These are phyloP conservation scores for Rutstroemia sp. DNA, from an alignment of 2,329 filamentous ascomycete genomes.

Conservation along the genomic window DNA sequence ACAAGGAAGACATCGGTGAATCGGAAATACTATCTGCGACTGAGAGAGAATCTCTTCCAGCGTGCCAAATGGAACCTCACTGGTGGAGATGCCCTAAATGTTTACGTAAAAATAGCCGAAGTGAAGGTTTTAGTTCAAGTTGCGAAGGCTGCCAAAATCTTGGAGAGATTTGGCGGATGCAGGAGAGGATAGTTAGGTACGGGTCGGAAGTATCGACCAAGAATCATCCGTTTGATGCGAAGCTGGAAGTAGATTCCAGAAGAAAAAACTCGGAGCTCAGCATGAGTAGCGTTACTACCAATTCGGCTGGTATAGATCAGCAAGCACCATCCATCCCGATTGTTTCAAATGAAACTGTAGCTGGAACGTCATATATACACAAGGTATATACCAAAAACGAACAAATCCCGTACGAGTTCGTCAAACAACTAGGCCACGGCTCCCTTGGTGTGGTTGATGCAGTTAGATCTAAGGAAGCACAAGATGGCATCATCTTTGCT, in stretches of 20 bases:
- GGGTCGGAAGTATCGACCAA: background rate
- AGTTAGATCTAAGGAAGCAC: conserved; percentile 1
- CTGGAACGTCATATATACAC: conserved; percentile 6
- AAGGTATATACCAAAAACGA: conserved; percentile 10
- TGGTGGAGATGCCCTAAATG: background rate
- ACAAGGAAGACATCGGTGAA: background rate
- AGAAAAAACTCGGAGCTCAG: no score
- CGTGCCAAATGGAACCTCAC: background rate
- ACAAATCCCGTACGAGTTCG: conserved; percentile 6
- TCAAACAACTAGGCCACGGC: conserved; percentile 15
- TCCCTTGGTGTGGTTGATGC: conserved; percentile 16
- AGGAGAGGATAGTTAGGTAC: background rate
- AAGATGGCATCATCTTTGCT: conserved; percentile 4
- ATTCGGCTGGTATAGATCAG: no score
- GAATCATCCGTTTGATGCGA: background rate
- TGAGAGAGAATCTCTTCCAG: background rate
- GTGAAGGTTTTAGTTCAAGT: background rate
- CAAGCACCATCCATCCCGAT: background rate
- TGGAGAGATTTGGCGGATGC: background rate
- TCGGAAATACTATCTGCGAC: background rate
- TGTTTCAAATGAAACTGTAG: background rate
- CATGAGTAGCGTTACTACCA: no score
- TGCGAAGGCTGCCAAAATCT: background rate
- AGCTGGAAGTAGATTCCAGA: no score
- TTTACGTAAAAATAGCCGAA: background rate